Base-by-base conservation (phyloP, 2,329 filamentous ascomycete species). In the Zalaria obscura region DNA sequence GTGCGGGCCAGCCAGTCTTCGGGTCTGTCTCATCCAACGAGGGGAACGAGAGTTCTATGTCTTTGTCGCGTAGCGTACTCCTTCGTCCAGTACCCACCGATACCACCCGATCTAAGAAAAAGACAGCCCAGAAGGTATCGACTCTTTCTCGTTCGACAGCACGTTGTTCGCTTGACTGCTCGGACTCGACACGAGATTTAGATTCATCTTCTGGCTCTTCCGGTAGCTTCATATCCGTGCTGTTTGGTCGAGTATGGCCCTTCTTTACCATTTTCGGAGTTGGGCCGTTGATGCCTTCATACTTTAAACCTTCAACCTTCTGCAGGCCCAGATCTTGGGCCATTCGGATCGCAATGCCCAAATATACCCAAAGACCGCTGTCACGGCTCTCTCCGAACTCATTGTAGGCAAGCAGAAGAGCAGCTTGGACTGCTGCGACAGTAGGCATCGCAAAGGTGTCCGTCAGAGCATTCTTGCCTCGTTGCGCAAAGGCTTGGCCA, bases 361-460 rank as follows among this genome's bases (percentile, higher is more conserved):
- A 68, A 55, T 93, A 93, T 85, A 93, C 93, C 86, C 87, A 94
- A 5, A 94, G 61, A 0, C 85, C 84, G 56, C 85, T 93, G 54
- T 93, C 87, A 51, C 88, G 83, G 49, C 85, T 84, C 7, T 83
- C 83, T 1, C 86, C 87, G 50, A 94, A 93, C 35, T 88, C 81
- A 50, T 93, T 85, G 54, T 93, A 93, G 0, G 85, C 86, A 62
- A 94, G 75, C 27, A 94, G 64, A 7, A 93, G 62, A 38, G 81
- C 87, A 1, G 86, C 84, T 52, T 93, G 87, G 0, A 91, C 83
- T 6, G 84, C 85, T 25, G 82, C 81, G 1, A 93, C 78, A 2
- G 80, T 86, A 0, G 86, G 86, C 46, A 82, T 91, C 1, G 83
- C 75, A 47, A 93, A 87, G 0, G 81, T 83, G 51, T 93, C 84